These are phyloP conservation scores for Calonectria multiphialidica DNA, from an alignment of 2,329 filamentous ascomycete genomes.

Conservation along the genomic window DNA sequence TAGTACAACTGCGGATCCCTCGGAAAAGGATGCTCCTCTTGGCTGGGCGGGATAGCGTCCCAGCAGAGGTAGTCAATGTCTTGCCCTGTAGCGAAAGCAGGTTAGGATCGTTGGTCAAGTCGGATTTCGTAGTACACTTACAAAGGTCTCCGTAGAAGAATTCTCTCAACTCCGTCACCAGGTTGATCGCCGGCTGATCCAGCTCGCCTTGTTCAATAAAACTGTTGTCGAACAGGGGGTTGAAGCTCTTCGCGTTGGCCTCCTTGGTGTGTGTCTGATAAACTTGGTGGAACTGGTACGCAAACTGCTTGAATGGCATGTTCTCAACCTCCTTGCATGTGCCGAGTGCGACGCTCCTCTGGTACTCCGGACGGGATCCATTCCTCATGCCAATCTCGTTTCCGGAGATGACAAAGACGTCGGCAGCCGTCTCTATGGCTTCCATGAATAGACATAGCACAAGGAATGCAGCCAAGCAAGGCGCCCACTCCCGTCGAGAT, in stretches of 20 bases:
- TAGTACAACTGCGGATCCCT: conserved; percentile 64
- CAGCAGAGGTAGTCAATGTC: conserved; percentile 57
- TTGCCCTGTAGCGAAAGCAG: conserved; percentile 45
- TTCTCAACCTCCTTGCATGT: conserved; percentile 66
- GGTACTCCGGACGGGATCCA: conserved; percentile 50
- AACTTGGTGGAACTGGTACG: conserved; percentile 70
- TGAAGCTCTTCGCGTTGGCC: conserved; percentile 63
- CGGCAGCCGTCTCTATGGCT: conserved; percentile 64
- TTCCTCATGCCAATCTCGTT: conserved; percentile 62
- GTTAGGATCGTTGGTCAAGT: conserved; percentile 28
- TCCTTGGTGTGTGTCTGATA: conserved; percentile 69
- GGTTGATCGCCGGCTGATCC: conserved; percentile 58
- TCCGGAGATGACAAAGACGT: conserved; percentile 63
- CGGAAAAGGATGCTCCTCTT: conserved; percentile 59
- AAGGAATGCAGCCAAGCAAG: conserved; percentile 68
- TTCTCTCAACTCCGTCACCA: conserved; percentile 59
- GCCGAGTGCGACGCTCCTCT: conserved; percentile 58
- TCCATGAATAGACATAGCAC: conserved; percentile 72
- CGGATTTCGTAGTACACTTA: conserved; percentile 48
- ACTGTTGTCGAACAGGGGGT: conserved; percentile 63
- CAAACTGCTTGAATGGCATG: conserved; percentile 71
- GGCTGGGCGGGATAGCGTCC: conserved; percentile 60
- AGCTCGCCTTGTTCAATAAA: conserved; percentile 58
- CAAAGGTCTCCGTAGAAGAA: conserved; percentile 59
- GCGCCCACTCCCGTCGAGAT: conserved; percentile 65